phyloP scores from a whole-genome alignment of 208 protist genomes.

The Blastocrithidia nonstop region DNA sequence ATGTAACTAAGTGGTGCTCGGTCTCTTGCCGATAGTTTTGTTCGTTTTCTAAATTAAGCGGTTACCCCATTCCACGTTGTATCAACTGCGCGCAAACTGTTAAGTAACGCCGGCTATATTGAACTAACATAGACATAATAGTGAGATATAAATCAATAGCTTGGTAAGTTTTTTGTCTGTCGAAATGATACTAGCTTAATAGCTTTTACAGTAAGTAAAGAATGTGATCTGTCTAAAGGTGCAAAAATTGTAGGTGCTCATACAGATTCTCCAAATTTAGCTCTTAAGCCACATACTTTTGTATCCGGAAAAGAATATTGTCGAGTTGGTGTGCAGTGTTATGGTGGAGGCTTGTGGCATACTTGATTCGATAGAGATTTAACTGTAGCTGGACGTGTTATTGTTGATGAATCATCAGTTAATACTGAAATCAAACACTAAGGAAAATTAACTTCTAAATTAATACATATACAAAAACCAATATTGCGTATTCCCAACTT shows the following conservation, averaged over 20 bases:
- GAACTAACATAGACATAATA: constrained; percentile 34
- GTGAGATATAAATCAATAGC: constrained; percentile 45
- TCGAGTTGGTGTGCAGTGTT: constrained; percentile 67
- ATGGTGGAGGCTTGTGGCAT: constrained; percentile 81
- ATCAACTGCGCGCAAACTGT: constrained; percentile 18
- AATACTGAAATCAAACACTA: constrained; percentile 2
- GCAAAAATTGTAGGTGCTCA: constrained; percentile 94
- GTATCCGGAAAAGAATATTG: constrained; percentile 24
- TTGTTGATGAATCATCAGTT: constrained; percentile 7
- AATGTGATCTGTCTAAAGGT: constrained; percentile 69
- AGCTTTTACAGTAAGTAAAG: constrained; percentile 92
- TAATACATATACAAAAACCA: constrained; percentile 79
- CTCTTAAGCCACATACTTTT: constrained; percentile 53
- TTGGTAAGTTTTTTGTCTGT: constrained; percentile 93
- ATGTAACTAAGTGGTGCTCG: no score
- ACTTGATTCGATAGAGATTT: constrained; percentile 86
- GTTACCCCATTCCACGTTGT: constrained; percentile 74
- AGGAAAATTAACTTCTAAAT: constrained; percentile 16
- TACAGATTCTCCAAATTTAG: constrained; percentile 93
- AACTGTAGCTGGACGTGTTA: constrained; percentile 65
- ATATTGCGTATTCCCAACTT: constrained; percentile 91
- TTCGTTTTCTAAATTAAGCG: constrained; percentile 45
- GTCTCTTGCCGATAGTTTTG: no score
- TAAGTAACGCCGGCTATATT: constrained; percentile 29
- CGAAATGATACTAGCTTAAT: constrained; percentile 92